These are phyloP conservation scores for Blastocystis sp. DNA, from an alignment of 352 stramenopile species.

Conservation along the genomic window DNA sequence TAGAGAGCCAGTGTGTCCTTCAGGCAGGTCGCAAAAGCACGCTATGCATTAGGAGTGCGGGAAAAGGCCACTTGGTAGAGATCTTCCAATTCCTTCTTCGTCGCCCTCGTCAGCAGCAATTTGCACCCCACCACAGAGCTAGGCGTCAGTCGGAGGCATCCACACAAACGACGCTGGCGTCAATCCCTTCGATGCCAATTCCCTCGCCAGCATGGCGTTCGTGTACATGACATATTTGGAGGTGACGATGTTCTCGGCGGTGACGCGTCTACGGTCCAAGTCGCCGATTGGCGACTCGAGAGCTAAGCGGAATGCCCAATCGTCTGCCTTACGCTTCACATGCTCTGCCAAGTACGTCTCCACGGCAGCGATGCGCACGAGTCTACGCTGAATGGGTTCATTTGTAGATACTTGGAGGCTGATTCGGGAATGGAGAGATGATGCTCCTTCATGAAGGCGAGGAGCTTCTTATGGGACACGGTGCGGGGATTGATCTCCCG, in stretches of 20 bases:
- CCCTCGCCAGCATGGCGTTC: neutral
- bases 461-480: neutral
- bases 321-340: neutral
- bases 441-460: slow-evolving; percentile 5
- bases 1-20: neutral
- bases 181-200: neutral
- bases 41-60: neutral
- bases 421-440: neutral
- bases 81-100: neutral
- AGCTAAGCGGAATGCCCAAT: neutral
- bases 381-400: neutral
- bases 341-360: slow-evolving; percentile 18
- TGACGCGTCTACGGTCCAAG: neutral
- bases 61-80: neutral
- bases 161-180: neutral
- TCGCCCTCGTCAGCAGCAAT: neutral
- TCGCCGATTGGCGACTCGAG: neutral
- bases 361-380: neutral
- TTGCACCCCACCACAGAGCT: neutral
- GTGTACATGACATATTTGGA: neutral
- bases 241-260: neutral
- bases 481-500: neutral
- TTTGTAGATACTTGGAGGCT: neutral
- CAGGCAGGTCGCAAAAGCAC: neutral
- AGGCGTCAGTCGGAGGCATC: neutral